Evolutionary conservation across 345 rosid genomes (phyloP), one percentile per base, ranked within the genome.

Genomic region (Geranium rotundifolium): DNA sequence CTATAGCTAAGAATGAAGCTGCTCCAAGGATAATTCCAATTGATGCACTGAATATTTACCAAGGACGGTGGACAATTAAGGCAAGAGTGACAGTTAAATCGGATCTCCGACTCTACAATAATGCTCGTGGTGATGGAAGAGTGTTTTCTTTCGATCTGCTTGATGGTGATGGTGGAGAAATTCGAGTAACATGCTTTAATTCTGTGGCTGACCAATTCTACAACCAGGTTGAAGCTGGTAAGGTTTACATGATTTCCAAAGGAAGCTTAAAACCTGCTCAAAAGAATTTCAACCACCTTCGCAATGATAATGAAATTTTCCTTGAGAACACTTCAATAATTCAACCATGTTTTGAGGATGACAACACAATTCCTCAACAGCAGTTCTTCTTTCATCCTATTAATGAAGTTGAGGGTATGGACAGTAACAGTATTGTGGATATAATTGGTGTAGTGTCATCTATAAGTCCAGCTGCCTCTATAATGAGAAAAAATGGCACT

Each of bases 151-250:
- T 87, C 58, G 98, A 92, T 76, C 87, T 89, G 54, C 93, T 92
- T 70, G 96, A 92, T 77, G 79, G 88, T 49, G 91, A 73, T 62
- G 91, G 91, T 27, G 98, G 98, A 55, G 98, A 92, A 75, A 92
- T 92, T 64, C 74, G 95, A 52, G 97, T 78, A 60, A 89, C 97
- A 18, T 87, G 98, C 79, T 92, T 85, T 58, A 92, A 92, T 63
- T 79, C 88, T 49, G 89, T 82, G 71, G 98, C 84, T 63, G 98
- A 87, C 70, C 85, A 80, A 34, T 89, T 92, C 70, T 87, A 77
- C 71, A 69, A 80, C 73, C 78, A 77, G 82, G 84, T 92, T 78
- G 90, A 87, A 73, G 72, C 77, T 39, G 91, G 98, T 19, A 85
- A 74, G 67, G 75, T 92, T 66, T 92, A 89, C 78, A 58, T 87